Evolutionary conservation across 768 basidiomycete species (phyloP), one percentile per base, ranked within the genome.

Genomic region (Nidularia pulvinata): DNA sequence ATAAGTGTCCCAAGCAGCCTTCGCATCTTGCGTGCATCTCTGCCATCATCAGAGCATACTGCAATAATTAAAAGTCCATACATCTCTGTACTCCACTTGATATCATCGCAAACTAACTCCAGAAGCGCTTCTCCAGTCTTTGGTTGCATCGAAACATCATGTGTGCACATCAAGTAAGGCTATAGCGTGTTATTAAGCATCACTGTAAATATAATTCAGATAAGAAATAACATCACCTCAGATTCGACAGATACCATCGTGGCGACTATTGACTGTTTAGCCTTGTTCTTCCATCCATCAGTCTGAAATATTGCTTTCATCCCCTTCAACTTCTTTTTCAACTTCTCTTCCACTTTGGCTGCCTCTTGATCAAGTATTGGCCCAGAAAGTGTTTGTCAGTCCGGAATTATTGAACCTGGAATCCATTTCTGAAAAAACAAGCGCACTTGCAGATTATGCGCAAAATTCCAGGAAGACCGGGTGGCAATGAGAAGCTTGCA

Each of bases 261-360:
- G 4, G 58, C 55, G 43, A 68, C 52, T 35, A 69, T 34, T 9
- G 61, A 51, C 30, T 50, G 57, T 50, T 64, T 67, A 6, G 57
- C 55, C 10, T 59, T 57, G 49, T 67, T 67, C 54, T 69, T 69
- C 66, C 69, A 69, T 16, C 68, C 64, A 53, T 68, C 65, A 35
- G 57, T 62, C 58, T 56, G 64, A 11, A 58, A 52, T 10, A 64
- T 67, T 33, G 55, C 66, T 43, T 55, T 50, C 35, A 53, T 45
- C 11, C 58, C 60, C 30, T 56, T 34, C 13, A 64, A 42, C 34
- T 45, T 39, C 19, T 22, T 25, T 49, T 48, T 48, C 22, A 50
- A n/a, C 9, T 59, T 52, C 3, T 51, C 48, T 42, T 56, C 50
- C 16, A 59, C 55, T 33, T 51, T 57, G 19, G 7, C 49, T 42